Conservation (phyloP, 768 basidiomycete species). For the Suillus fuscotomentosus region DNA sequence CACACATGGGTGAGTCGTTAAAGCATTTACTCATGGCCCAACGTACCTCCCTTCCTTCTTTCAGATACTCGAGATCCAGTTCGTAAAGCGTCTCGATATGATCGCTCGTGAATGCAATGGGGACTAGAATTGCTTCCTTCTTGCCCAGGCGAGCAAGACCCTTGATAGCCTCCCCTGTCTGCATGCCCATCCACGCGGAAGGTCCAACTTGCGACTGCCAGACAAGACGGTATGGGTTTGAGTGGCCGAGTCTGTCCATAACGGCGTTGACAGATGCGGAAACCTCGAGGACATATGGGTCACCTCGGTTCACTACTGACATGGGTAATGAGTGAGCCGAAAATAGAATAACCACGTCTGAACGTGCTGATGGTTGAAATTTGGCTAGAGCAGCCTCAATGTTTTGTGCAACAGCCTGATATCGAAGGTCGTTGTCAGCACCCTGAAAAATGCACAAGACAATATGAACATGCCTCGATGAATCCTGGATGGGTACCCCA, state of each 20-base stretch:
- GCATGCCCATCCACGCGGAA: conserved; percentile 97
- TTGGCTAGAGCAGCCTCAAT: conserved; percentile 78
- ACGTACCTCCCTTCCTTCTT: conserved; percentile 86
- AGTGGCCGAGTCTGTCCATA: conserved; percentile 79
- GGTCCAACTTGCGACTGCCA: conserved; percentile 99
- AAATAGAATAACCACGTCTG: conserved; percentile 83
- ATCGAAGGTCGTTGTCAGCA: conserved; percentile 6
- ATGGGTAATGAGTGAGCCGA: conserved; percentile 98
- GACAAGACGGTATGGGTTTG: conserved; percentile 88
- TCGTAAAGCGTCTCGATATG: conserved; percentile 99
- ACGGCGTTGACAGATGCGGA: conserved; percentile 92
- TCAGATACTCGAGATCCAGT: conserved; percentile 89
- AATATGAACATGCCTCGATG: conserved; percentile 68
- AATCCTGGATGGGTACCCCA: conserved; percentile 97
- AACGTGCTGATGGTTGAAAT: conserved; percentile 69
- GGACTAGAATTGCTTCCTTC: conserved; percentile 81
- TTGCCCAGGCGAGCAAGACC: conserved; percentile 74
- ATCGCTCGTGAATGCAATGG: conserved; percentile 98
- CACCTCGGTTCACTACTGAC: conserved; percentile 98
- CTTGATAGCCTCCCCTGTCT: conserved; percentile 90
- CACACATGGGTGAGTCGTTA: conserved; percentile 3
- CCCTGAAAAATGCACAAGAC: background rate
- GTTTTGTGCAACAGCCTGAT: conserved; percentile 86
- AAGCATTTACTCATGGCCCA: background rate
- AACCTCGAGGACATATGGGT: conserved; percentile 95